Base-by-base conservation (phyloP, 441 rosid genomes). In the Brassica balearica region DNA sequence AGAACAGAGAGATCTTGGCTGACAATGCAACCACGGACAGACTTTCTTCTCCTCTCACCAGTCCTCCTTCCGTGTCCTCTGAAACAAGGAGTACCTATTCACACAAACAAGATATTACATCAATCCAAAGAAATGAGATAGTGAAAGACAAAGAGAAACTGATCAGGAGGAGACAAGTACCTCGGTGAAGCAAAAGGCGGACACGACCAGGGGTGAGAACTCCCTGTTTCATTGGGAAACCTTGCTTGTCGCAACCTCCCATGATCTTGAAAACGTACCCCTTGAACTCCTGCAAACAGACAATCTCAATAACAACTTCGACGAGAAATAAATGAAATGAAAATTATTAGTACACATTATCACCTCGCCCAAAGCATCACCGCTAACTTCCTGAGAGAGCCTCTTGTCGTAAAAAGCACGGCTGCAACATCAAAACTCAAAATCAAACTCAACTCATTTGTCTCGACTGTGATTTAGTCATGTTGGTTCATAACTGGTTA, bases 11-110 rank as follows among this genome's bases (percentile, higher is more conserved):
- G 88, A 36, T 88, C 92, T 38, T 70, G 90, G 79, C 89, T 86
- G 3, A 88, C 92, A n/a, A 88, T 87, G 85, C 92, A 88, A 68
- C 92, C 92, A 55, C 92, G 92, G 12, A 88, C 92, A 43, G 92
- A 88, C 82, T 88, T 88, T 62, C 92, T 73, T 63, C 90, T 83
- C 25, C 92, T 78, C 84, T 88, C 92, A 2, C 92, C 92, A 15
- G 59, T 55, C 10, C 59, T 55, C 59, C 59, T 55, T 15, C 59
- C 59, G 22, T 55, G 59, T 55, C 59, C 59, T 55, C 59, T 55
- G 59, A 55, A 55, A 0, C 59, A 55, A 55, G 59, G 91, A 76
- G 91, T 88, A 23, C 91, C 91, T 88, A 60, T 2, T 8, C 69
- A 76, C 59, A 62, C 2, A 58, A 34, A 1, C 46, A 38, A 43